phyloP scores from a whole-genome alignment of 2,329 filamentous ascomycete genomes.

The Clonostachys rosea region DNA sequence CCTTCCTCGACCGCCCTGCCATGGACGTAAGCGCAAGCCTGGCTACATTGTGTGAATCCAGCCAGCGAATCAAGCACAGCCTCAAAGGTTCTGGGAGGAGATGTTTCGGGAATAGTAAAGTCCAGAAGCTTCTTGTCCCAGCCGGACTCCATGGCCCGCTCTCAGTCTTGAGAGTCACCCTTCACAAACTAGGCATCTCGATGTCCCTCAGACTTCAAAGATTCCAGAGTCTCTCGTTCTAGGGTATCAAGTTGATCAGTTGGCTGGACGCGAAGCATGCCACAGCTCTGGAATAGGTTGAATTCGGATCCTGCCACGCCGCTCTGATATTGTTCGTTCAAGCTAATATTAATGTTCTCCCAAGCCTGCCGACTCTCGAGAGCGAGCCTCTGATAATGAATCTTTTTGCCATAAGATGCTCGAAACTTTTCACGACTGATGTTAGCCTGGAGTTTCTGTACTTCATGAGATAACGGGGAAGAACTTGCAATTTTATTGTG shows the following conservation, averaged over 20 bases:
- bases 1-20: constrained; percentile 12
- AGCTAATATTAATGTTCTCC: constrained; percentile 4
- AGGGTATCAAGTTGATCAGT: constrained; percentile 7
- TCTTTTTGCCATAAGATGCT: constrained; percentile 12
- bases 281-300: constrained; percentile 9
- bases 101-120: constrained; percentile 10
- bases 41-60: constrained; percentile 12
- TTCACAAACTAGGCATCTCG: constrained; percentile 13
- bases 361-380: constrained; percentile 13
- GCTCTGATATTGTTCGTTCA: no score
- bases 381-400: constrained; percentile 15
- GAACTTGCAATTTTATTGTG: constrained; percentile 14
- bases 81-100: constrained; percentile 7
- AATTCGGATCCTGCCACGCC: no score
- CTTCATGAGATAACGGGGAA: no score
- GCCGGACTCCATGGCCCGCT: constrained; percentile 8
- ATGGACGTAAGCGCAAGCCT: constrained; percentile 10
- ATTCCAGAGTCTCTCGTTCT: constrained; percentile 13
- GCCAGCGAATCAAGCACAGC: constrained; percentile 14
- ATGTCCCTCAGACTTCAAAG: constrained; percentile 13
- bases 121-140: constrained; percentile 14
- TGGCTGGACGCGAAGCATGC: constrained; percentile 17
- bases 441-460: background rate
- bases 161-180: constrained; percentile 7
- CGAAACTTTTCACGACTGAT: constrained; percentile 7